Percentiles rank a stretch among this genome's conserved stretches.
Evolutionary conservation across 164 flowering plant genomes (phyloP).

Genomic region (Tetracentron sinense): DNA sequence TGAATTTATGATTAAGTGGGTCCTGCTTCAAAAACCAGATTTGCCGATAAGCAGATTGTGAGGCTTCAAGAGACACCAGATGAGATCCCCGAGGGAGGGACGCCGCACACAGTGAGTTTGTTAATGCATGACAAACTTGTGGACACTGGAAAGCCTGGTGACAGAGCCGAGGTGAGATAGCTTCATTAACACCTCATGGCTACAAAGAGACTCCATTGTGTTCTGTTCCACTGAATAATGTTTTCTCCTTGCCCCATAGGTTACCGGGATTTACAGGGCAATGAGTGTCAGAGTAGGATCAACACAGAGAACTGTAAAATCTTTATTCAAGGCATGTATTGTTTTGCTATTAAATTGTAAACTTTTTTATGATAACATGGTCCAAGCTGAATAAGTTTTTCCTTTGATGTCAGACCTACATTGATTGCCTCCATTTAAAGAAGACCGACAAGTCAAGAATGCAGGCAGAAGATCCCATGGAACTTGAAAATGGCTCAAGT

Average conservation of each 20-base stretch:
- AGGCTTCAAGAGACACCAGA: constrained; percentile 98
- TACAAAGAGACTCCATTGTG: background rate
- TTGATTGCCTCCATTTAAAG: constrained; percentile 92
- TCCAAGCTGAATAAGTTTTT: background rate
- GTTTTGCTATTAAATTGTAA: background rate
- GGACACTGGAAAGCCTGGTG: constrained; percentile 96
- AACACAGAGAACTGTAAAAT: constrained; percentile 89
- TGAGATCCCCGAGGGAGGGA: constrained; percentile 98
- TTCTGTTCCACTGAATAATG: background rate
- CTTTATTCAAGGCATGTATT: constrained; percentile 72
- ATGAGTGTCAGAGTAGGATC: constrained; percentile 94
- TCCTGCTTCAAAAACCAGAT: constrained; percentile 36
- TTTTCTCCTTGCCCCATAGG: constrained; percentile 31
- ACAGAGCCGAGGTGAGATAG: constrained; percentile 77
- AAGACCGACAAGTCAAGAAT: constrained; percentile 82
- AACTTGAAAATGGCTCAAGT: constrained; percentile 34
- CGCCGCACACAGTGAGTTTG: constrained; percentile 97
- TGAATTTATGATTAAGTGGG: background rate
- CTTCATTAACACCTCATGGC: background rate
- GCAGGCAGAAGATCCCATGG: constrained; percentile 75
- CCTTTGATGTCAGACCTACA: constrained; percentile 66
- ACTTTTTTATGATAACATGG: background rate
- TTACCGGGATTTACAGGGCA: constrained; percentile 98
- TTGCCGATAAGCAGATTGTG: constrained; percentile 94
- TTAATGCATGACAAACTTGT: constrained; percentile 95